phyloP scores from a whole-genome alignment of 208 protist species.

The Acanthamoeba castellanii region DNA sequence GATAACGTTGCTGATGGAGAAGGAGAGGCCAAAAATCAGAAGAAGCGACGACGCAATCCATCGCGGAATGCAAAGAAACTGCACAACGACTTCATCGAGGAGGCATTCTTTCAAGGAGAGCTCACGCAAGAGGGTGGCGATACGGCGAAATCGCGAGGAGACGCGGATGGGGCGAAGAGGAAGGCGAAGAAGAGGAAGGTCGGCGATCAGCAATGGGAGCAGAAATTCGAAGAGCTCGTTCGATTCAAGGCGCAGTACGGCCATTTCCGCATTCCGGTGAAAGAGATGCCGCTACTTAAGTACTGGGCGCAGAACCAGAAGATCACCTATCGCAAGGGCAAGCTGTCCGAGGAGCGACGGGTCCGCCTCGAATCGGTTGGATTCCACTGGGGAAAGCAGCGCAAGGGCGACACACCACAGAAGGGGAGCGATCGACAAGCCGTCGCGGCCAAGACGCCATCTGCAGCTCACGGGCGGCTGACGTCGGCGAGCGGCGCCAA shows the following conservation, averaged over 20 bases:
- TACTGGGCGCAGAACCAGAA: constrained; percentile 71
- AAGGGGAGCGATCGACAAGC: neutral
- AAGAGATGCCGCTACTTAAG: constrained; percentile 50
- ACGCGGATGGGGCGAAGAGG: neutral
- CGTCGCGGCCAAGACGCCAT: neutral
- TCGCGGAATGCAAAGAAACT: neutral
- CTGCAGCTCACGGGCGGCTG: neutral
- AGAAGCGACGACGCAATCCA: constrained; percentile 1
- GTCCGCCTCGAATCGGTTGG: constrained; percentile 37
- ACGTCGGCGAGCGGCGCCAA: neutral
- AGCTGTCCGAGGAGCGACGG: constrained; percentile 18
- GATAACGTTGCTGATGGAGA: neutral
- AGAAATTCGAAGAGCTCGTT: constrained; percentile 68
- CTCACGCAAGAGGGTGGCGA: neutral
- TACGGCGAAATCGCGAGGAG: neutral
- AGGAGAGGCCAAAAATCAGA: neutral
- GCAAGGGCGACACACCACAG: neutral
- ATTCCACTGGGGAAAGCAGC: constrained; percentile 17
- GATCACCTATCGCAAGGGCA: constrained; percentile 66
- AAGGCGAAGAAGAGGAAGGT: constrained; percentile 43
- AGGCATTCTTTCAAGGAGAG: neutral
- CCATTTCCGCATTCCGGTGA: constrained; percentile 60
- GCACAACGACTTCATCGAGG: neutral
- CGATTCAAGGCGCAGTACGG: constrained; percentile 39
- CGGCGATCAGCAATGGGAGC: constrained; percentile 40